Percentiles rank a stretch among this genome's conserved stretches.
Evolutionary conservation across 2,329 filamentous ascomycete species (phyloP).

Genomic region (Exophiala sideris): DNA sequence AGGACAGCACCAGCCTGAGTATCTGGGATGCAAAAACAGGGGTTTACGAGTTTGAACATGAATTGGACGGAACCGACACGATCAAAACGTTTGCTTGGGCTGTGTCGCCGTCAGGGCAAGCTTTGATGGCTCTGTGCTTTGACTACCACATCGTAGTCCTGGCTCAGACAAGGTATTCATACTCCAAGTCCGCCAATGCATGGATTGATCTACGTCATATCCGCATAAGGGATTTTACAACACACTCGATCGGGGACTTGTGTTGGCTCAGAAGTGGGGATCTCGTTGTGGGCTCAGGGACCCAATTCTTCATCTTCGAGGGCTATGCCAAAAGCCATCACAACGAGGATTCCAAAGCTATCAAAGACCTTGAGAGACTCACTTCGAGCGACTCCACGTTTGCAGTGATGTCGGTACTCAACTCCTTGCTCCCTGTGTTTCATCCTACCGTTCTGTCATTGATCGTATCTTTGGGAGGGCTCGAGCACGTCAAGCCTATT

Average conservation of each 20-base stretch:
- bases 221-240: conserved; percentile 73
- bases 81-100: conserved; percentile 93
- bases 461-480: conserved; percentile 78
- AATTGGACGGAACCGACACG: conserved; percentile 67
- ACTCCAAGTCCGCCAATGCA: conserved; percentile 80
- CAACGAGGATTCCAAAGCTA: conserved; percentile 11
- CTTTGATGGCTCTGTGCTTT: conserved; percentile 88
- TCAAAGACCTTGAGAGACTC: conserved; percentile 11
- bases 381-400: conserved; percentile 12
- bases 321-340: conserved; percentile 21
- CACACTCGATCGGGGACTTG: conserved; percentile 88
- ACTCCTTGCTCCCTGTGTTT: conserved; percentile 83
- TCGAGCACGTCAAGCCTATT: conserved; percentile 66
- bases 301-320: conserved; percentile 83
- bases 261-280: conserved; percentile 85
- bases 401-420: conserved; percentile 54
- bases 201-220: conserved; percentile 86
- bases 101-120: conserved; percentile 82
- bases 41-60: conserved; percentile 75
- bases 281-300: conserved; percentile 82
- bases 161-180: conserved; percentile 86
- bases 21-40: conserved; percentile 87
- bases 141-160: conserved; percentile 79
- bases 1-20: conserved; percentile 68
- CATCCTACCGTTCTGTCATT: conserved; percentile 84